Base-by-base conservation (phyloP, 73 alveolate species). In the Paramecium sonneborni region DNA sequence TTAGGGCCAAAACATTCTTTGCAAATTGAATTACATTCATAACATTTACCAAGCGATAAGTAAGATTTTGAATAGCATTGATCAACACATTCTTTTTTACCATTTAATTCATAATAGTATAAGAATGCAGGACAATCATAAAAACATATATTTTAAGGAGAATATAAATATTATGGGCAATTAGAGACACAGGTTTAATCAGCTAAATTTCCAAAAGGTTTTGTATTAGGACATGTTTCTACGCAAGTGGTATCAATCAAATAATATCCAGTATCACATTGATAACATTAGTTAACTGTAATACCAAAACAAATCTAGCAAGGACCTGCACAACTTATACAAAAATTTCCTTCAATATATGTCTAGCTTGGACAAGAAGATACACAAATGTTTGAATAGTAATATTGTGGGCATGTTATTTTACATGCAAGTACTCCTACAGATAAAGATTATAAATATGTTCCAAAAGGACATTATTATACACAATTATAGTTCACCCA, bases 1-100 rank as follows among this genome's bases (percentile, higher is more conserved):
- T 67, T 67, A 0, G 85, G 52, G 15, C 52, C 85, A 67, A 14
- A 67, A 67, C 85, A 67, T 14, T 67, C 39, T 6, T 30, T 67
- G 7, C 85, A 67, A 5, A 14, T 30, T 5, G 85, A 34, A 67
- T 28, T n/a, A 26, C 85, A 67, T 24, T 12, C 85, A 67, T 30
- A n/a, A 26, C 85, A 67, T 14, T 67, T 30, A 3, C 28, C 21
- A 28, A 28, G 52, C 85, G n/a, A 67, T 28, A 67, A 28, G 12
- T 67, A 67, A 15, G 85, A 67, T 30, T 34, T 28, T 1, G 85
- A 34, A 24, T 67, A 67, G 85, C 85, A 67, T 67, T 67, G 14
- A 32, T 67, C 39, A 14, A 67, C 85, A 67, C 85, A 67, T 67
- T 67, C 85, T 67, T 67, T 67, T 26, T 67, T 24, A 67, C 46